Base-by-base conservation (phyloP, 2,329 filamentous ascomycete genomes). In the Saccharata proteae region DNA sequence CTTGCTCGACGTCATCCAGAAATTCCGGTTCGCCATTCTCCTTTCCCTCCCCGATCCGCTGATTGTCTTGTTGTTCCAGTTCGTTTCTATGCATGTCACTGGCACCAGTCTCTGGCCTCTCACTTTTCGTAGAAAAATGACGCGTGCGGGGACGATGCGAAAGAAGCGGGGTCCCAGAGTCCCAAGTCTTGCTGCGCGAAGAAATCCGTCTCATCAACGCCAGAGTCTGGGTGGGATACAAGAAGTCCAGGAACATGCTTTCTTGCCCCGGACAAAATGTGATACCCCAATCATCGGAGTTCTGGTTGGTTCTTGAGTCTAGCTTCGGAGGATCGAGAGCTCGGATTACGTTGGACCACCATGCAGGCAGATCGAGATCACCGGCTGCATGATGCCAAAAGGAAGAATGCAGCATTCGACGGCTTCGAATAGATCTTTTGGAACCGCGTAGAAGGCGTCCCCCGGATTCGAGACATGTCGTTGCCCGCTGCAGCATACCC, bases 401-500 rank as follows among this genome's bases (percentile, higher is more conserved):
- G 16, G 58, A 49, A 30, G 64, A 65, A 51, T 70, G 66, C 24
- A 73, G 58, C 49, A 54, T 57, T 43, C 67, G 65, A 39, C 58
- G 60, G 44, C 49, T 59, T 42, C 50, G 52, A 34, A 56, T 44
- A 32, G 48, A 49, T 40, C 43, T 47, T 36, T 50, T 55, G 36
- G 52, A 47, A 36, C 51, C 52, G 51, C 52, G 61, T 38, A 69
- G 47, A 46, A 68, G 58, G 43, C 62, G 58, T 49, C 65, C 58
- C 61, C 67, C 64, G 53, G 63, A 59, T 59, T 69, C 59, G 61
- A 72, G 62, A 56, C 66, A 72, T 69, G 61, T 58, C 51, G 63
- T 62, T 49, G 65, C 66, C 45, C 65, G 65, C 65, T 73, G 68
- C 51, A 73, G 66, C 69, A 73, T 73, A 43, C 50, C 49, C 53